Evolutionary conservation across 2,329 filamentous ascomycete genomes (phyloP), one percentile per base, ranked within the genome.

Genomic region (Cladophialophora exuberans): DNA sequence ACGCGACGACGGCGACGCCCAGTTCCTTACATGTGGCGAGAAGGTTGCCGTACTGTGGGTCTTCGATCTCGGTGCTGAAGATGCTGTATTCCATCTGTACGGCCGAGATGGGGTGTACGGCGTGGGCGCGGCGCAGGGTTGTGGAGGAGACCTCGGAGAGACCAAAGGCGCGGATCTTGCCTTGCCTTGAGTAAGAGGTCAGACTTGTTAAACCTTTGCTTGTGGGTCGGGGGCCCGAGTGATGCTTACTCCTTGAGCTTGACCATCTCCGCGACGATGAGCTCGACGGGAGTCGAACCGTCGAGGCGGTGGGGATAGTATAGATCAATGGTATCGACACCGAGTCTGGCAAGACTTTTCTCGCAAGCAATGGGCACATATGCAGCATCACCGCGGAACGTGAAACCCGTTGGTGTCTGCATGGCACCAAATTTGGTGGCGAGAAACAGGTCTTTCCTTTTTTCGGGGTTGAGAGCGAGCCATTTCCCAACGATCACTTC

Each of bases 121-220:
- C 74, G 62, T 70, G 67, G 7, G 79, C 81, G 3, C 81, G 76
- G 10, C 78, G 76, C 33, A 85, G 70, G 0, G 79, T 79, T 1
- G 69, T 65, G 2, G 78, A 75, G 6, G 75, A 76, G 56, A 76
- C 70, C 60, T 84, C 81, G 2, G 74, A 80, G 3, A 86, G 65
- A 10, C 83, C 83, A 5, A 86, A 67, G 65, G 83, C 71, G 52
- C 76, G 78, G 66, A 85, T 79, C 65, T 83, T 83, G 54, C 82
- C 81, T 11, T 60, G 68, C 66, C n/a, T n/a, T n/a, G n/a, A n/a
- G n/a, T n/a, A n/a, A n/a, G n/a, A n/a, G n/a, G n/a, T n/a, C n/a
- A n/a, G n/a, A n/a, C n/a, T n/a, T n/a, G n/a, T n/a, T n/a, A n/a
- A n/a, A n/a, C n/a, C n/a, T n/a, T n/a, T n/a, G n/a, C n/a, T n/a